A percentile compares a stretch with the other conserved stretches of the same genome.
These are phyloP conservation scores for Euphorbia lathyris DNA, from an alignment of 345 rosid species.

Conservation along the genomic window DNA sequence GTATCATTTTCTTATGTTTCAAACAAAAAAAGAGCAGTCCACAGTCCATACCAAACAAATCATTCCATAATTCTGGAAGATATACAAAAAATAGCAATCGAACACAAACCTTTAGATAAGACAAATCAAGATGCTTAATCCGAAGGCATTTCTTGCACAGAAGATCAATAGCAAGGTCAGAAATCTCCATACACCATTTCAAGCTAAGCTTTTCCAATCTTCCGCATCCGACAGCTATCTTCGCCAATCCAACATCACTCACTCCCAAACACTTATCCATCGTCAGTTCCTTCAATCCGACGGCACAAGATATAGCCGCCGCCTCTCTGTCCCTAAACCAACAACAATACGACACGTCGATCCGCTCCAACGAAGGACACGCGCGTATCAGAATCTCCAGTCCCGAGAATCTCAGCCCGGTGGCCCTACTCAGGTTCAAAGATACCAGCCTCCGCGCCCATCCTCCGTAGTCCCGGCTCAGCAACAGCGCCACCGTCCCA, in stretches of 20 bases:
- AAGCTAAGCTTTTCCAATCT: constrained; percentile 68
- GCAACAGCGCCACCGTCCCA: constrained; percentile 41
- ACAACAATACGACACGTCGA: constrained; percentile 74
- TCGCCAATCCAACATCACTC: constrained; percentile 85
- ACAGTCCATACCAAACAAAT: not conserved
- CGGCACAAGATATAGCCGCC: constrained; percentile 65
- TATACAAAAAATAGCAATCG: not conserved
- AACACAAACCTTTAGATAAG: constrained; percentile 74
- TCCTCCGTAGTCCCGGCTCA: constrained; percentile 19
- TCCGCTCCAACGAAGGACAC: constrained; percentile 52
- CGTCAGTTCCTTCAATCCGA: constrained; percentile 58
- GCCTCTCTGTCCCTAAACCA: constrained; percentile 81
- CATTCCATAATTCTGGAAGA: not conserved
- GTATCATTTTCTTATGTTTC: no score
- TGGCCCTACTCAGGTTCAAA: constrained; percentile 58
- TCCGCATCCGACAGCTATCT: constrained; percentile 64
- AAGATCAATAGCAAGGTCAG: constrained; percentile 77
- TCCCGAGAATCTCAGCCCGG: constrained; percentile 59
- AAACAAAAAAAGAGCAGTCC: no score
- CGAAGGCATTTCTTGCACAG: constrained; percentile 67
- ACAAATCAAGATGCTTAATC: constrained; percentile 68
- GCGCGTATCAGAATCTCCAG: constrained; percentile 53
- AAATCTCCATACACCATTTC: constrained; percentile 95
- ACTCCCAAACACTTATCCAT: constrained; percentile 80
- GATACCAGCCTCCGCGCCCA: constrained; percentile 43